These are phyloP conservation scores for Nectriaceae sp. DNA, from an alignment of 2,329 filamentous ascomycete genomes.

Conservation along the genomic window DNA sequence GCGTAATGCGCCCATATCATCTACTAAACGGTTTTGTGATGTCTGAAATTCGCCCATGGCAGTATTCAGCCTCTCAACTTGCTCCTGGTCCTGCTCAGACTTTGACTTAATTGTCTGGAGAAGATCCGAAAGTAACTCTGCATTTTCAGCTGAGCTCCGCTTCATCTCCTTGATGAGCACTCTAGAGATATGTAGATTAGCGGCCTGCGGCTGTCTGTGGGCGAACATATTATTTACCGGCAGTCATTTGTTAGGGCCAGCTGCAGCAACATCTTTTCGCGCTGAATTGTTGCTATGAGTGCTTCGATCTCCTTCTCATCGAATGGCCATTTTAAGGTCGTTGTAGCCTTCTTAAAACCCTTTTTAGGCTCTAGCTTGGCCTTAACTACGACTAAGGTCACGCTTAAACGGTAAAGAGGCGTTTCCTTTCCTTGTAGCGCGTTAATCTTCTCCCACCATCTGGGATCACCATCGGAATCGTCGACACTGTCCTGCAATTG, in stretches of 20 bases:
- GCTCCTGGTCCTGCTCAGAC: no score
- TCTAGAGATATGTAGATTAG: no score
- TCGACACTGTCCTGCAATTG: conserved; percentile 20
- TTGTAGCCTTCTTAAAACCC: neutral
- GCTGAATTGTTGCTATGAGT: neutral
- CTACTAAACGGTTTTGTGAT: no score
- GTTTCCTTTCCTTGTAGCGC: conserved; percentile 18
- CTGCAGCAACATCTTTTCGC: neutral
- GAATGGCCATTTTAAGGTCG: conserved; percentile 21
- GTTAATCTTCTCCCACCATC: conserved; percentile 21
- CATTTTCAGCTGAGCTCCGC: no score
- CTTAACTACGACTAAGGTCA: conserved; percentile 11
- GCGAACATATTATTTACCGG: neutral
- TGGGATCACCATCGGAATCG: conserved; percentile 16
- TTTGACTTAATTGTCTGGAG: no score
- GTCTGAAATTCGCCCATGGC: no score
- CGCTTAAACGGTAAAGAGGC: conserved; percentile 14
- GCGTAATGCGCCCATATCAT: no score
- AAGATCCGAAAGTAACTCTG: no score
- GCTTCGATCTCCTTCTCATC: conserved; percentile 17
- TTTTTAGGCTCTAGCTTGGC: conserved; percentile 11
- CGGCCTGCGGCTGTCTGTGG: no score
- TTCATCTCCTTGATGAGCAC: no score
- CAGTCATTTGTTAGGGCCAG: neutral
- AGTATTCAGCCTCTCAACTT: no score